Base-by-base conservation (phyloP, 73 alveolate genomes). In the Symbiodinium natans region DNA sequence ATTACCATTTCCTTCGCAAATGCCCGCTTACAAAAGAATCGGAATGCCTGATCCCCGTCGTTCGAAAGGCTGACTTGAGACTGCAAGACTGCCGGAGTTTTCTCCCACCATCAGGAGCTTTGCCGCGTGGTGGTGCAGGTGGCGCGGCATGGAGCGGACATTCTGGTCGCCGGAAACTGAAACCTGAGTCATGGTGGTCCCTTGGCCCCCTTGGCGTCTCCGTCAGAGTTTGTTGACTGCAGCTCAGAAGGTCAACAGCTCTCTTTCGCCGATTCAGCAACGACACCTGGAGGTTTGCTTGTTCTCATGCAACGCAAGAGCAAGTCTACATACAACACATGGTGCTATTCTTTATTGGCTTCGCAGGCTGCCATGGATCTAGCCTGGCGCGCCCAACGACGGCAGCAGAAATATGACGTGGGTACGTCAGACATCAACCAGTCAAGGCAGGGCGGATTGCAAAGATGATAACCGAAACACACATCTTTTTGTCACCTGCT, bases 381-480 rank as follows among this genome's bases (percentile, higher is more conserved):
- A 0, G 97, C 97, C 41, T 90, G 97, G 89, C 97, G 97, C 13
- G 97, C 97, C 38, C 82, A 40, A 19, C 97, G 97, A 36, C 80
- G 33, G 80, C 80, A 63, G 80, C 80, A 63, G 36, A 63, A 63
- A 13, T 25, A 27, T 36, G 80, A 63, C 80, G 27, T 63, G 25
- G 42, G 75, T 40, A 33, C 34, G 75, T 17, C 54, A 23, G 36
- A 31, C 56, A 36, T 38, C 38, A 63, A 63, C 38, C 80, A 23
- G 38, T 63, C 80, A 63, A 63, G 80, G 80, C 80, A 63, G 36
- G 38, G 80, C 36, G 31, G 68, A 5, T 21, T 52, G 71, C 27
- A 15, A 21, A 52, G n/a, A 52, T 52, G 71, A 23, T 6, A 23
- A 29, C 71, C 15, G n/a, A 0, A 23, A 15, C 21, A 29, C 71